These are phyloP conservation scores for Turritis glabra DNA, from an alignment of 345 rosid genomes.

Conservation along the genomic window DNA sequence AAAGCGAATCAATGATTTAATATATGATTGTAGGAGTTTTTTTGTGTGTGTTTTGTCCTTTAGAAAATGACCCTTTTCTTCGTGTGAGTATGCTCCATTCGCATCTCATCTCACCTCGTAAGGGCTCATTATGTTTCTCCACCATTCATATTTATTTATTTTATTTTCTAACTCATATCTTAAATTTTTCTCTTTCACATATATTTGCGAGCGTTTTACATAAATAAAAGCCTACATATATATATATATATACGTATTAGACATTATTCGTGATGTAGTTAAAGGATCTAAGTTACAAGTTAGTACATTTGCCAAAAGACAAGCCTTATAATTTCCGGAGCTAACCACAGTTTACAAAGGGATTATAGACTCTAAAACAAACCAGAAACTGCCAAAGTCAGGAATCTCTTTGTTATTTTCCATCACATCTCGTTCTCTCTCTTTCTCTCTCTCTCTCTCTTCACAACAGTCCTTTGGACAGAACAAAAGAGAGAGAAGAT, in stretches of 20 bases:
- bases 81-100: conserved; percentile 28
- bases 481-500: conserved; percentile 37
- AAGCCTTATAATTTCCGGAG: conserved; percentile 17
- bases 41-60: conserved; percentile 32
- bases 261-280: neutral
- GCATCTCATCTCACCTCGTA: conserved; percentile 23
- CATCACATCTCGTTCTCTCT: conserved; percentile 30
- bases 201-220: neutral
- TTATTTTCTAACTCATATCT: neutral
- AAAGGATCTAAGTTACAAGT: conserved; percentile 15
- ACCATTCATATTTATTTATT: conserved; percentile 10
- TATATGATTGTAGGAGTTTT: conserved; percentile 27
- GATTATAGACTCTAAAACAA: conserved; percentile 31
- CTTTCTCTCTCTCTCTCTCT: conserved; percentile 35
- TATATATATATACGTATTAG: neutral
- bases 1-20: conserved; percentile 38
- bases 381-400: conserved; percentile 41
- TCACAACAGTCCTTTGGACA: conserved; percentile 23
- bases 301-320: conserved; percentile 21
- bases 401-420: conserved; percentile 30
- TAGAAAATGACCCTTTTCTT: conserved; percentile 31
- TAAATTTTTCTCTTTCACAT: neutral
- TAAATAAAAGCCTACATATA: conserved; percentile 4
- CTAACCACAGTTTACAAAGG: conserved; percentile 25
- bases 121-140: conserved; percentile 11